Conservation (phyloP, 805 yeast species). For the Lipomyces yamanashiensis region DNA sequence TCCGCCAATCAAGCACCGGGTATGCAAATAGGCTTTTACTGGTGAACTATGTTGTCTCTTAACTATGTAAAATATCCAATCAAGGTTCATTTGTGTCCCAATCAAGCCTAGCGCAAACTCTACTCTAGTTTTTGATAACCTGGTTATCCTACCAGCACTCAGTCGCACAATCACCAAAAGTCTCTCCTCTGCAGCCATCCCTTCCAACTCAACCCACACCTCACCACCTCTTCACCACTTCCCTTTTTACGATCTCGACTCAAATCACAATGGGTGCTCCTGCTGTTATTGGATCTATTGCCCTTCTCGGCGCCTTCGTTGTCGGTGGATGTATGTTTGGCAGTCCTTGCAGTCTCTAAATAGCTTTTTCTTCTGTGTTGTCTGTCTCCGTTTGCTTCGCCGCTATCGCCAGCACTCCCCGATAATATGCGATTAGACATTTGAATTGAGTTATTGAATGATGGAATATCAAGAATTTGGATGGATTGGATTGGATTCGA, state of each 20-base stretch:
- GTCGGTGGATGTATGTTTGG: conserved; percentile 48
- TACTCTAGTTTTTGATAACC: neutral
- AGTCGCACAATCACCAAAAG: conserved; percentile 15
- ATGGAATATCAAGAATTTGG: neutral
- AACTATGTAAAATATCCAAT: neutral
- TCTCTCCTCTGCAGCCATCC: conserved; percentile 9
- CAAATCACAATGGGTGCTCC: conserved; percentile 36
- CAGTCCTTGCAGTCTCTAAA: neutral
- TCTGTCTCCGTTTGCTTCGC: neutral
- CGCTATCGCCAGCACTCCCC: neutral
- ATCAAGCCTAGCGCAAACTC: neutral
- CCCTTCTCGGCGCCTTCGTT: conserved; percentile 44
- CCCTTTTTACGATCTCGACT: conserved; percentile 6
- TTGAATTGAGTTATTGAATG: neutral
- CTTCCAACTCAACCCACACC: conserved; percentile 10
- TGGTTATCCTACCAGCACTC: conserved; percentile 14
- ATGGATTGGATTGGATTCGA: neutral
- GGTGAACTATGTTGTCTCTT: neutral
- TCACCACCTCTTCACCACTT: conserved; percentile 4
- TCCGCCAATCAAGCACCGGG: conserved; percentile 24
- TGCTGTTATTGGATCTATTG: conserved; percentile 41
- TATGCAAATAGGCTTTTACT: neutral
- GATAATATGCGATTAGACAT: neutral
- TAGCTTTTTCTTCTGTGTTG: conserved; percentile 9
- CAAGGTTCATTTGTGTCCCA: neutral